Conservation (phyloP, 1,139 yeast genomes). For the Blastobotrys capitulatus region DNA sequence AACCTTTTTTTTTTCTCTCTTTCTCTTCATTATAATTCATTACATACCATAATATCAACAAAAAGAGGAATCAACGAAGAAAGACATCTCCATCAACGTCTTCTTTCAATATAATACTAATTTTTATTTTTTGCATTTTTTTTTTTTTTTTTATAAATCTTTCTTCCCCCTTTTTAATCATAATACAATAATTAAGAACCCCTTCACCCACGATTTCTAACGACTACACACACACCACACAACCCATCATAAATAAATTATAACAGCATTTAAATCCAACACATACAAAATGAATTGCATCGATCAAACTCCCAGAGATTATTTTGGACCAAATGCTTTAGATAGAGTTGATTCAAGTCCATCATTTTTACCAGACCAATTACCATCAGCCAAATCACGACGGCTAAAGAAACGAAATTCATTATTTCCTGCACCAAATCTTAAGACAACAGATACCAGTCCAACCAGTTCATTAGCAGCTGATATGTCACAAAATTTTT, state of each 20-base stretch:
- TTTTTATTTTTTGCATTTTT: neutral
- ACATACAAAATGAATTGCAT: slow-evolving; percentile 1
- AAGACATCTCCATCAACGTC: neutral
- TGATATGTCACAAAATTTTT: slow-evolving; percentile 44
- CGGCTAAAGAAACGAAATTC: slow-evolving; percentile 11
- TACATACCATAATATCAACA: neutral
- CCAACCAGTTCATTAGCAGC: slow-evolving; percentile 45
- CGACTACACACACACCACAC: too few relatives aligned
- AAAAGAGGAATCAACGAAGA: neutral
- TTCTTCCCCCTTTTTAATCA: too few relatives aligned
- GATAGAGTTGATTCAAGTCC: slow-evolving; percentile 18
- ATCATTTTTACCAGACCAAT: slow-evolving; percentile 18
- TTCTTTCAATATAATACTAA: neutral
- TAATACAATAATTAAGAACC: too few relatives aligned
- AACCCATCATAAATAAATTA: too few relatives aligned
- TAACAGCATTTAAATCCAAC: neutral
- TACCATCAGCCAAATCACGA: slow-evolving; percentile 15
- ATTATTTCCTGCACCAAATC: slow-evolving; percentile 13
- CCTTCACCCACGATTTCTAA: too few relatives aligned
- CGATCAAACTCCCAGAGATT: slow-evolving; percentile 6
- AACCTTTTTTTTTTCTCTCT: neutral
- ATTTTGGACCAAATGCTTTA: slow-evolving; percentile 5
- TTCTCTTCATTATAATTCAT: neutral
- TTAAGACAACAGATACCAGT: slow-evolving; percentile 12
- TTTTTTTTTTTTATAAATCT: neutral